Evolutionary conservation across 2,329 filamentous ascomycete genomes (phyloP).

Genomic region (Paecilomyces dactylethromorphus): DNA sequence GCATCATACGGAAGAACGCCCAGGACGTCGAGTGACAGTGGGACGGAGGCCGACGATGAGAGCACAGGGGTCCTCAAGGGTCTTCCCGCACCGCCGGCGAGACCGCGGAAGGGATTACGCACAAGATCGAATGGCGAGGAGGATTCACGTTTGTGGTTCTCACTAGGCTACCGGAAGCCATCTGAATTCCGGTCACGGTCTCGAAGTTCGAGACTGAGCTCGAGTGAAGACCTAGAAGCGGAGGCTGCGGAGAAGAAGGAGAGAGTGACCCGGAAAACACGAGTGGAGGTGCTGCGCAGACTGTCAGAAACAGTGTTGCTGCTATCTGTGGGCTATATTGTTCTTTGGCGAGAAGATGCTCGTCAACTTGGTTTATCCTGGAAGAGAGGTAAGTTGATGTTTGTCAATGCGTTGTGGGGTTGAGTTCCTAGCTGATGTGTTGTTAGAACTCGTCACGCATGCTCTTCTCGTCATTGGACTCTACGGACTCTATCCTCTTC

Average conservation of each 20-base stretch:
- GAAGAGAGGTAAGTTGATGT: constrained; percentile 27
- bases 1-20: constrained; percentile 42
- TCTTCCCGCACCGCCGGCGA: constrained; percentile 68
- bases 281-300: constrained; percentile 40
- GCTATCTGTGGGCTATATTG: constrained; percentile 44
- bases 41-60: constrained; percentile 93
- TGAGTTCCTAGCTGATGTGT: constrained; percentile 7
- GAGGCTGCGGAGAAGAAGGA: constrained; percentile 15
- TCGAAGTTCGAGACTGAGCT: constrained; percentile 23
- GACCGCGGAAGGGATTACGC: constrained; percentile 71
- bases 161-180: constrained; percentile 23
- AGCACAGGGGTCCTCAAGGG: constrained; percentile 69
- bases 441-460: constrained; percentile 28
- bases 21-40: constrained; percentile 71
- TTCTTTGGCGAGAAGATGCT: constrained; percentile 23
- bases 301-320: constrained; percentile 50
- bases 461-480: constrained; percentile 22
- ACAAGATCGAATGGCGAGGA: constrained; percentile 20
- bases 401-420: background rate
- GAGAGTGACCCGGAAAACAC: constrained; percentile 24
- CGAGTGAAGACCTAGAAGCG: constrained; percentile 21
- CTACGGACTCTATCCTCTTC: constrained; percentile 50
- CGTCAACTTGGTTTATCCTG: constrained; percentile 27
- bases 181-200: constrained; percentile 21
- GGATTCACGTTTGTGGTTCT: constrained; percentile 21